Conservation (phyloP, 345 rosid species). For the Cardamine resedifolia region DNA sequence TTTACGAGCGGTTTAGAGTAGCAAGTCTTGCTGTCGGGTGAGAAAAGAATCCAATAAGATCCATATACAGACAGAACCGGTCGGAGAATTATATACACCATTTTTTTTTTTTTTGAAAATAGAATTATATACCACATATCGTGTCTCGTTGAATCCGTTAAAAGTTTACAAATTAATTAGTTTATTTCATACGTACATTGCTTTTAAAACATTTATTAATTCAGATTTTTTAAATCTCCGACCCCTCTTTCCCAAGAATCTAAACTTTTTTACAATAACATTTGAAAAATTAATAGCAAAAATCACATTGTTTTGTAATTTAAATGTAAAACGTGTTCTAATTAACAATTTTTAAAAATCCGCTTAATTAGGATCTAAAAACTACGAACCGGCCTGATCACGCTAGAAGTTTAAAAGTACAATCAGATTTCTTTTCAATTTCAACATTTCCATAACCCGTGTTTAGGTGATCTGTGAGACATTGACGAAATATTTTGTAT, state of each 20-base stretch:
- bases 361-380: background rate
- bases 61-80: background rate
- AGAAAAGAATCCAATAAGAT: background rate
- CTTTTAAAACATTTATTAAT: background rate
- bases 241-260: background rate
- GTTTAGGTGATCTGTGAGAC: background rate
- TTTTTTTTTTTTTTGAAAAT: too few relatives aligned
- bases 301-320: background rate
- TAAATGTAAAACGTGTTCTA: background rate
- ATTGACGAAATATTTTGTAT: background rate
- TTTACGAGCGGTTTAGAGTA: background rate
- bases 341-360: background rate
- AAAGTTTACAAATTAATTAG: background rate
- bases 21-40: background rate
- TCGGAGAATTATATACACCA: background rate
- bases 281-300: background rate
- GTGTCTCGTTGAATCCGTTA: background rate
- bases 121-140: background rate
- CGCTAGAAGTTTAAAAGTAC: background rate
- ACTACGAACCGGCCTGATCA: background rate
- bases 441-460: background rate
- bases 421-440: background rate
- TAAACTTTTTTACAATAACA: background rate
- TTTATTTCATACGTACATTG: too few relatives aligned
- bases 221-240: background rate